Conservation (phyloP, 257 asterid genomes). For the Solanum sparsipilum region DNA sequence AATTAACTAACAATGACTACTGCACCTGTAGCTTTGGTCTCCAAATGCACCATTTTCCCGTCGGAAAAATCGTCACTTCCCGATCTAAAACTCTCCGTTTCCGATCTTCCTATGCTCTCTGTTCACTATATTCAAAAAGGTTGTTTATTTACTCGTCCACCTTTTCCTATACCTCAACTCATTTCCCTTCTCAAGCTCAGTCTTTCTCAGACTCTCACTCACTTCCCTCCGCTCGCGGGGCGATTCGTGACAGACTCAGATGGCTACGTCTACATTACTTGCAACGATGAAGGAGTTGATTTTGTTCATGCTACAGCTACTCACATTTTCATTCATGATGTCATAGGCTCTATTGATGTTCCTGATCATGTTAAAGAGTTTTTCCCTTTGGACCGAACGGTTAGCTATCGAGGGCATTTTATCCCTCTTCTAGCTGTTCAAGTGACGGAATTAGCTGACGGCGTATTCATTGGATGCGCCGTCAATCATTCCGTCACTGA, state of each 20-base stretch:
- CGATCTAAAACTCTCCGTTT: constrained; percentile 57
- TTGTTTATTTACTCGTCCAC: constrained; percentile 16
- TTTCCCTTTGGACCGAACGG: constrained; percentile 32
- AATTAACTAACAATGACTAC: constrained; percentile 13
- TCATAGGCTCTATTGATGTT: constrained; percentile 16
- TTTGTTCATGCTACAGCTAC: constrained; percentile 35
- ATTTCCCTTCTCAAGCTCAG: constrained; percentile 15
- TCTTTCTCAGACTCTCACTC: constrained; percentile 37
- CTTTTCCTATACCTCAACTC: constrained; percentile 20
- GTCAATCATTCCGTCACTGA: constrained; percentile 59
- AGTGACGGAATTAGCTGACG: constrained; percentile 59
- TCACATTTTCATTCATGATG: constrained; percentile 23
- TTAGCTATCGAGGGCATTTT: constrained; percentile 53
- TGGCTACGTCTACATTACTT: constrained; percentile 42
- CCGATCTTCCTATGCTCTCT: constrained; percentile 76
- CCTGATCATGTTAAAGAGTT: constrained; percentile 28
- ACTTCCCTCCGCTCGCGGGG: constrained; percentile 70
- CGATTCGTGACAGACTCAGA: constrained; percentile 32
- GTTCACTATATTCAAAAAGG: constrained; percentile 75
- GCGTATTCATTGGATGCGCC: constrained; percentile 58
- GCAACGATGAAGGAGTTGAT: constrained; percentile 52
- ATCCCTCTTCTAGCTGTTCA: constrained; percentile 47
- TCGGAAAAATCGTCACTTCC: constrained; percentile 19
- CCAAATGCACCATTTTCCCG: constrained; percentile 32
- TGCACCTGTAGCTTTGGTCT: constrained; percentile 10